Evolutionary conservation across 345 rosid genomes (phyloP), one percentile per base, ranked within the genome.

Genomic region (Eucalyptus grandis): DNA sequence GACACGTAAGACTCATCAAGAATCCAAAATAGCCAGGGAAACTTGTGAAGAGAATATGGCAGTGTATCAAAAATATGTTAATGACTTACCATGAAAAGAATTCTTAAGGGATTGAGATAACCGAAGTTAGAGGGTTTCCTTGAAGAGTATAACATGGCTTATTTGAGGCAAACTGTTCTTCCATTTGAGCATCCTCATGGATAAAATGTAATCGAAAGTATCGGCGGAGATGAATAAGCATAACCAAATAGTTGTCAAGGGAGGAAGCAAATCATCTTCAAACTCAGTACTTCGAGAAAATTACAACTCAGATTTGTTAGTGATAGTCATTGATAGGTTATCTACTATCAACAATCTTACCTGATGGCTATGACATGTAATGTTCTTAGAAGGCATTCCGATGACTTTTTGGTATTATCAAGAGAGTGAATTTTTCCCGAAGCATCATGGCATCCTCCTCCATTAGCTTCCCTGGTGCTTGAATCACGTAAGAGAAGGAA

Each of bases 141-240:
- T 53, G 6, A 9, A 31, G 6, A 3, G 43, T 34, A 8, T 26
- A 53, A 16, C 9, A 15, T 8, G 43, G 17, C 80, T 67, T 31
- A 67, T 8, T 31, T 31, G 80, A 31, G 17, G 43, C 7, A 31
- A 53, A 69, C 2, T 69, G 81, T 69, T 31, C 12, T 69, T 31
- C 43, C 43, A 69, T 69, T 31, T 31, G 43, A 69, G 43, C 81
- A 17, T 69, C 43, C 43, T 69, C 81, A 5, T 9, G 11, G 43
- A 69, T 69, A 51, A 69, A 31, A 31, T 34, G 44, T 15, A 69
- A 53, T 53, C 11, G 0, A 53, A 53, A 53, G 58, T 31, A 31
- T 16, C 43, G 5, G 24, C 43, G 0, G 9, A 31, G 22, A 6
- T 1, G 2, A 16, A 31, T 69, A 34, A 69, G 0, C 22, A 31